Base-by-base conservation (phyloP, 2,329 filamentous ascomycete genomes). In the Calonectria pauciramosa region DNA sequence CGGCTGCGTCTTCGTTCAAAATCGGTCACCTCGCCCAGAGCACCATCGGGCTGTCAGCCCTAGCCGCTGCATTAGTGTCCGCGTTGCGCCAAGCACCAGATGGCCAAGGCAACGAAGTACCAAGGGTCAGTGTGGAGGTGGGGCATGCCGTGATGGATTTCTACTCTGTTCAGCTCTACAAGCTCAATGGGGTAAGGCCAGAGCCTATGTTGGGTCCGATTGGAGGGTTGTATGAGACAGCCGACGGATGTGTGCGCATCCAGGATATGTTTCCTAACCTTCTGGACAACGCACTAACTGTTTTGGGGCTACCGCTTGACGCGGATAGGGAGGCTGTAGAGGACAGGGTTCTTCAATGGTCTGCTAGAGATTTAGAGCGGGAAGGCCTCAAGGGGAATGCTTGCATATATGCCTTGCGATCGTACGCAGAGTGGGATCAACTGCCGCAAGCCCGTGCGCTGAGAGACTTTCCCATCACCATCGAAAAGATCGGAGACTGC, bases 191-290 rank as follows among this genome's bases (percentile, higher is more conserved):
- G 36, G 41, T 9, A 44, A 44, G 18, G 18, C 6, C 82, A 0
- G 77, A 81, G 0, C 82, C 84, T 0, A 67, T 82, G 0, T 88
- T 85, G 82, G 86, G 86, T 0, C 81, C 84, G 0, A 85, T 92
- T 4, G 89, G 90, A 2, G 90, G 90, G 0, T 77, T 91, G 0
- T 87, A 92, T 77, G 84, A 84, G 68, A 87, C 89, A 0, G 80
- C 81, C 0, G 89, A 91, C 72, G 90, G 90, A 1, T 83, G 89
- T 65, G 86, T 92, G 3, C 86, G 90, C 2, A 86, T 92, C 59
- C 90, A 92, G 74, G 90, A 91, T 69, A 80, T 80, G 0, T 91
- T 92, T 70, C 84, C 86, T 0, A 86, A 91, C 66, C 90, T 92
- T 72, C 85, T 86, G 0, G 34, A 83, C 2, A 88, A 86, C 4